phyloP scores from a whole-genome alignment of 495 filamentous ascomycete species.

The Aspergillus panamensis region DNA sequence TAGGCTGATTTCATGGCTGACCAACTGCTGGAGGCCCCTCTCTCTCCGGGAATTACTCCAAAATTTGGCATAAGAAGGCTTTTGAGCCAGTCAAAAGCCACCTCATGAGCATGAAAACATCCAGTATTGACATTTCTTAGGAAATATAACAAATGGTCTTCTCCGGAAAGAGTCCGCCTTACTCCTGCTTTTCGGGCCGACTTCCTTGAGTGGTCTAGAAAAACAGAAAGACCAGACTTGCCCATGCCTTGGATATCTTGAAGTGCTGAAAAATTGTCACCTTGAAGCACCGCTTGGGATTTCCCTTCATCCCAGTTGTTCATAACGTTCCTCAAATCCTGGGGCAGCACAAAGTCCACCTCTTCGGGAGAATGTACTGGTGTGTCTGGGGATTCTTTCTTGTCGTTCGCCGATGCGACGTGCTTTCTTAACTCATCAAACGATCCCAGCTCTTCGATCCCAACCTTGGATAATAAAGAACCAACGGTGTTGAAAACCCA shows the following conservation, averaged over 20 bases:
- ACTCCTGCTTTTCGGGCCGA: conserved; percentile 49
- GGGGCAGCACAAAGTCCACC: conserved; percentile 34
- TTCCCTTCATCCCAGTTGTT: conserved; percentile 58
- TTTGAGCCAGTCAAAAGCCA: conserved; percentile 62
- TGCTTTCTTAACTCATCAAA: conserved; percentile 40
- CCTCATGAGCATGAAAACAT: conserved; percentile 59
- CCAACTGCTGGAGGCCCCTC: conserved; percentile 19
- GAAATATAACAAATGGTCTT: conserved; percentile 56
- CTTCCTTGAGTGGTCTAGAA: conserved; percentile 73
- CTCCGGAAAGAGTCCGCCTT: conserved; percentile 52
- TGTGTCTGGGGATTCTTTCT: conserved; percentile 20
- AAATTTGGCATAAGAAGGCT: conserved; percentile 49
- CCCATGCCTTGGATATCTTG: conserved; percentile 43
- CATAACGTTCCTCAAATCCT: conserved; percentile 54
- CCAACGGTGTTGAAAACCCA: conserved; percentile 68
- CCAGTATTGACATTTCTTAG: conserved; percentile 48
- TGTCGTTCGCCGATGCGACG: conserved; percentile 12
- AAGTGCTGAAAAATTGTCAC: conserved; percentile 50
- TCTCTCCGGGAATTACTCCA: conserved; percentile 21
- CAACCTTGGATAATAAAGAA: conserved; percentile 63
- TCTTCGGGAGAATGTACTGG: conserved; percentile 13
- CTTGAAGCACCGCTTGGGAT: conserved; percentile 52
- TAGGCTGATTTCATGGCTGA: conserved; percentile 52
- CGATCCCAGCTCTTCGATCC: conserved; percentile 50
- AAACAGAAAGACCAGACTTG: conserved; percentile 64